These are phyloP conservation scores for Phyllostachys edulis DNA, from an alignment of 176 grass and related monocot species.

Conservation along the genomic window DNA sequence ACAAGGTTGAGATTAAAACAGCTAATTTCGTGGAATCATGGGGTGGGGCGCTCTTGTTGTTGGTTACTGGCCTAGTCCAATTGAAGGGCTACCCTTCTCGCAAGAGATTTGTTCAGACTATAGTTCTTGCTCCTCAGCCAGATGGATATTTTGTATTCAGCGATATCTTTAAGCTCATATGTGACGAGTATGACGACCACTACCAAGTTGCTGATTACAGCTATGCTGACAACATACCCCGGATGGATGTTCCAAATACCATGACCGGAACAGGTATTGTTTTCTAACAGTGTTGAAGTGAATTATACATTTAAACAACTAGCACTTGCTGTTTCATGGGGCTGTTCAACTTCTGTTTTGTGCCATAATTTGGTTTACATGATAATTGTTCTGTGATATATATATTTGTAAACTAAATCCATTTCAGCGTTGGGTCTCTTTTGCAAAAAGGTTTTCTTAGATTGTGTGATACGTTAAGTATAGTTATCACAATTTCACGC, in stretches of 20 bases:
- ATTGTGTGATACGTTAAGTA: not conserved
- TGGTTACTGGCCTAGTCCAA: constrained; percentile 86
- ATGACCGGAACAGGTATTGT: constrained; percentile 45
- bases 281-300: not conserved
- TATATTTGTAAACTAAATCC: not conserved
- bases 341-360: not conserved
- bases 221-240: constrained; percentile 24
- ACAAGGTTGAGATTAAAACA: constrained; percentile 78
- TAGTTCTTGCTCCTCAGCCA: constrained; percentile 82
- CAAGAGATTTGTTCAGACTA: constrained; percentile 80
- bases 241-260: constrained; percentile 38
- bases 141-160: constrained; percentile 77
- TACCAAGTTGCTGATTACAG: constrained; percentile 31
- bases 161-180: constrained; percentile 84
- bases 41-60: constrained; percentile 42
- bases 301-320: not conserved
- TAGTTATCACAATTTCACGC: not conserved
- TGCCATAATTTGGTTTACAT: constrained; percentile 8
- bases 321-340: not conserved
- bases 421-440: not conserved
- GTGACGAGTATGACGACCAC: constrained; percentile 63
- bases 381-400: not conserved
- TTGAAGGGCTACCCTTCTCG: constrained; percentile 49
- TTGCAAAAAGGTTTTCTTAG: constrained; percentile 9
- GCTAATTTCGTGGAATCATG: constrained; percentile 79